A percentile compares a stretch with the other conserved stretches of the same genome.
phyloP scores from a whole-genome alignment of 129 eudicot genomes.

The Flaveria bidentis region DNA sequence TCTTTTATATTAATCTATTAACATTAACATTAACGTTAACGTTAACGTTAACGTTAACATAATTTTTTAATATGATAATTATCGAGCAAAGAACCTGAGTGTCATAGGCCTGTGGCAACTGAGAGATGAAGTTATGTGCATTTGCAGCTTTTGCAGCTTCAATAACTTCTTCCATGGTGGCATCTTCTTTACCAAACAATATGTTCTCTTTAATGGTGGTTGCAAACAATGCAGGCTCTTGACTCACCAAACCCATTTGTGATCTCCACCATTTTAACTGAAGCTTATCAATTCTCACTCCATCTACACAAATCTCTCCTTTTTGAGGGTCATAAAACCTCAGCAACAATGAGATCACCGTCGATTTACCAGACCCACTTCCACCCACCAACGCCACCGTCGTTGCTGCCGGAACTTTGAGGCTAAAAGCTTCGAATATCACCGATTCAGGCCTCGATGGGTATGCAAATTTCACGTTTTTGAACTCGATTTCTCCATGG shows the following conservation, averaged over 20 bases:
- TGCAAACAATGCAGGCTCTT: conserved; percentile 89
- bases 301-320: conserved; percentile 72
- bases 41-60: background rate
- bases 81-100: conserved; percentile 60
- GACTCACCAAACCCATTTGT: conserved; percentile 94
- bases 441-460: conserved; percentile 63
- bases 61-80: too few relatives aligned
- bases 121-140: conserved; percentile 86
- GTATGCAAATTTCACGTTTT: conserved; percentile 52
- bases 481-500: conserved; percentile 57
- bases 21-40: too few relatives aligned
- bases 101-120: conserved; percentile 86
- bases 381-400: conserved; percentile 81
- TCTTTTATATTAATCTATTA: background rate
- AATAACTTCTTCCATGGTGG: conserved; percentile 68
- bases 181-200: conserved; percentile 91
- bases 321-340: conserved; percentile 73
- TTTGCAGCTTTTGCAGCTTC: conserved; percentile 85
- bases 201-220: conserved; percentile 85
- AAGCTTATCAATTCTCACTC: conserved; percentile 59
- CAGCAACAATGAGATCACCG: conserved; percentile 64
- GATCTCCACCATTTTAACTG: conserved; percentile 89
- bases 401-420: conserved; percentile 61
- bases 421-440: conserved; percentile 51
- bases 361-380: conserved; percentile 86